Evolutionary conservation across 192 early-diverging fungal species (phyloP).

Genomic region (Coemansia sp.): DNA sequence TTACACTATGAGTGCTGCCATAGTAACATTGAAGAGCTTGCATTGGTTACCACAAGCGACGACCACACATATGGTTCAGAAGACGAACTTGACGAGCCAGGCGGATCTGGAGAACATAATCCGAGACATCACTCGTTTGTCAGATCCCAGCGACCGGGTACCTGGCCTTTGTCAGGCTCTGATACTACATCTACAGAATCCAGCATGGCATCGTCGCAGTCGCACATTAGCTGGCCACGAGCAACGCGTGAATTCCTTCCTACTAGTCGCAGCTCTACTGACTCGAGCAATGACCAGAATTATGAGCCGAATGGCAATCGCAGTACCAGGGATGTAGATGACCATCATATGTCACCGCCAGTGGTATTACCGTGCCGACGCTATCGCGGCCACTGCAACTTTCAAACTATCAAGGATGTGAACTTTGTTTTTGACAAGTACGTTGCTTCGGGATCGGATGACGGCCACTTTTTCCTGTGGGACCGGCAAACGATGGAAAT

Average conservation of each 20-base stretch:
- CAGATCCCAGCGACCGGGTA: conserved; percentile 3
- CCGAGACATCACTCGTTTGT: background rate
- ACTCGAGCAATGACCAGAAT: too few species aligned
- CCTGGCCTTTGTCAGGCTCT: background rate
- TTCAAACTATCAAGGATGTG: conserved; percentile 69
- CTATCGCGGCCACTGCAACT: conserved; percentile 39
- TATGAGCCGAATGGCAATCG: too few species aligned
- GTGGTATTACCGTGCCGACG: conserved; percentile 27
- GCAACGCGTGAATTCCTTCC: conserved; percentile 23
- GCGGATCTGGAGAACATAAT: too few species aligned
- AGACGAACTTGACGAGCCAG: too few species aligned
- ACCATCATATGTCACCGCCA: conserved; percentile 5
- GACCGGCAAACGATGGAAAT: conserved; percentile 58
- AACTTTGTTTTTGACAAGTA: conserved; percentile 68
- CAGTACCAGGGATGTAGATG: background rate
- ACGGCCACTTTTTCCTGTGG: conserved; percentile 69
- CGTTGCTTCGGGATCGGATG: conserved; percentile 76
- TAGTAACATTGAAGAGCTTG: too few species aligned
- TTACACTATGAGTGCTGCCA: too few species aligned
- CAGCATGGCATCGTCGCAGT: conserved; percentile 3
- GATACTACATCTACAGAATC: background rate
- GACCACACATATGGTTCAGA: too few species aligned
- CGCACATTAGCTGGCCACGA: conserved; percentile 16
- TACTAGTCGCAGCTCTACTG: too few species aligned
- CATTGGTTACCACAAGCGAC: too few species aligned